Percentiles rank a stretch among this genome's conserved stretches.
phyloP scores from a whole-genome alignment of 1,139 yeast genomes.

The Insectozyma bohioensis region DNA sequence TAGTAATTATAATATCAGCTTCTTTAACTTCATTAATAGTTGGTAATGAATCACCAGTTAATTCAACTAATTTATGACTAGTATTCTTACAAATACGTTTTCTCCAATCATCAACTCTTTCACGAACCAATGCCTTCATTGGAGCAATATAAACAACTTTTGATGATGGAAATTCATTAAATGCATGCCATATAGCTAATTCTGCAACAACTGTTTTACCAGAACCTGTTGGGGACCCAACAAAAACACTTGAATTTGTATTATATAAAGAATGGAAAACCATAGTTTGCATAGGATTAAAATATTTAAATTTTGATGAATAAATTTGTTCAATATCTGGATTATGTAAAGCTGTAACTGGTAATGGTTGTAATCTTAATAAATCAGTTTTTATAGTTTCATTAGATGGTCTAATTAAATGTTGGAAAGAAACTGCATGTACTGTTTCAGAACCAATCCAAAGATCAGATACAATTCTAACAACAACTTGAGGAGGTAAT shows the following conservation, averaged over 20 bases:
- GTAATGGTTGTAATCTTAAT: slow-evolving; percentile 80
- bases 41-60: slow-evolving; percentile 96
- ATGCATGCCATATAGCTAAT: slow-evolving; percentile 95
- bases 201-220: slow-evolving; percentile 98
- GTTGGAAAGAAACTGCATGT: slow-evolving; percentile 84
- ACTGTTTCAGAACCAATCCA: slow-evolving; percentile 89
- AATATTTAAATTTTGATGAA: slow-evolving; percentile 66
- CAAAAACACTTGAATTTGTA: slow-evolving; percentile 74
- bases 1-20: slow-evolving; percentile 91
- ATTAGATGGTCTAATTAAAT: slow-evolving; percentile 82
- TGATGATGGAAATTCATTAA: slow-evolving; percentile 73
- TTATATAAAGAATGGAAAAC: slow-evolving; percentile 87
- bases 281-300: slow-evolving; percentile 99
- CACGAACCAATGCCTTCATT: slow-evolving; percentile 96
- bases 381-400: slow-evolving; percentile 84
- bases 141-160: slow-evolving; percentile 97
- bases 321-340: slow-evolving; percentile 68
- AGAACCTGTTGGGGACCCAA: slow-evolving; percentile 98
- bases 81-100: slow-evolving; percentile 64
- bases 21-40: slow-evolving; percentile 82
- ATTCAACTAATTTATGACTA: slow-evolving; percentile 73
- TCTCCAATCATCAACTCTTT: slow-evolving; percentile 95
- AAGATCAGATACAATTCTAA: slow-evolving; percentile 74
- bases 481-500: slow-evolving; percentile 80
- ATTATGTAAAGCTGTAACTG: slow-evolving; percentile 76